A percentile compares a stretch with the other conserved stretches of the same genome.
Conservation (phyloP, 352 stramenopile species). For the Phytophthora cactorum region DNA sequence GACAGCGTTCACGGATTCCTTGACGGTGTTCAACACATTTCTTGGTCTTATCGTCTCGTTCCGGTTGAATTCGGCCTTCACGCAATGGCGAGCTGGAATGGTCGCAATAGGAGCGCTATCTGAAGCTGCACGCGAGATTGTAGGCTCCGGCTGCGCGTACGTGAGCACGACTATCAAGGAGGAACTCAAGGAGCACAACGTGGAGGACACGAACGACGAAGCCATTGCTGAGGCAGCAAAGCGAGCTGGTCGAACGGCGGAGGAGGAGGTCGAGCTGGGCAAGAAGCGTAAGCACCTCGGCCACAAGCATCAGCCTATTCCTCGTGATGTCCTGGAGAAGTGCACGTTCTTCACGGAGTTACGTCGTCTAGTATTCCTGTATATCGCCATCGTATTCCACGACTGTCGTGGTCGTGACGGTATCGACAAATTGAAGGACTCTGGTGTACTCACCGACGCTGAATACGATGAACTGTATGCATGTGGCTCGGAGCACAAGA, state of each 20-base stretch:
- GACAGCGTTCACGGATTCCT: conserved; percentile 72
- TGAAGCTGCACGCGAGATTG: conserved; percentile 62
- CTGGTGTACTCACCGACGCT: conserved; percentile 55
- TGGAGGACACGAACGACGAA: conserved; percentile 9
- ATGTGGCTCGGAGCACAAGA: conserved; percentile 61
- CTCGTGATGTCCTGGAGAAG: conserved; percentile 62
- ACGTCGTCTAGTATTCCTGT: conserved; percentile 75
- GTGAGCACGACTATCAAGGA: conserved; percentile 54
- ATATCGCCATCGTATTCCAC: conserved; percentile 85
- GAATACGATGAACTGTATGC: conserved; percentile 77
- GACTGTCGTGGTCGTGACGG: conserved; percentile 65
- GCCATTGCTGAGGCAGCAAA: conserved; percentile 8
- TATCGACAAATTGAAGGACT: conserved; percentile 65
- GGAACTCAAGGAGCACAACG: conserved; percentile 12
- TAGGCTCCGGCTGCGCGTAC: conserved; percentile 65
- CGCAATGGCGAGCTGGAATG: conserved; percentile 72
- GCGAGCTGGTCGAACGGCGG: conserved; percentile 6
- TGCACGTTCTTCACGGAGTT: conserved; percentile 77
- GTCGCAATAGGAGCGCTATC: conserved; percentile 62
- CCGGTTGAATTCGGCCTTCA: conserved; percentile 80
- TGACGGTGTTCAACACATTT: conserved; percentile 86
- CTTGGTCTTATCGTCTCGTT: conserved; percentile 78
- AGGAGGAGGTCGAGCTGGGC: conserved; percentile 10
- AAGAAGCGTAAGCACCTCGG: conserved; percentile 15
- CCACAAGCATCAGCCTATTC: conserved; percentile 32